phyloP scores from a whole-genome alignment of 1,284 basidiomycete genomes.

The Marasmius sp. region DNA sequence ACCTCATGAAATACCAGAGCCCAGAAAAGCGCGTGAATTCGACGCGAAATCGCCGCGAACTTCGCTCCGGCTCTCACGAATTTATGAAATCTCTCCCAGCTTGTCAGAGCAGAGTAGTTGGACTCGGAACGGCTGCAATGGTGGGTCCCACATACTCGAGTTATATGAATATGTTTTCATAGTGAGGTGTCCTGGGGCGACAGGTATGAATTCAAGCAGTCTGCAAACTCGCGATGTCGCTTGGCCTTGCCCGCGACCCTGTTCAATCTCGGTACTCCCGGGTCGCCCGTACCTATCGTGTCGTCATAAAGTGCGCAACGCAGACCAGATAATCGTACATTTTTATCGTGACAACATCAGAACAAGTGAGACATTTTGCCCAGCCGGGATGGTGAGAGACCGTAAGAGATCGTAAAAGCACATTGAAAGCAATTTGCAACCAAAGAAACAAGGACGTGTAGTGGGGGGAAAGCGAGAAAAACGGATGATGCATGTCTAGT shows the following conservation, averaged over 20 bases:
- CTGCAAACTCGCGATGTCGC: not conserved
- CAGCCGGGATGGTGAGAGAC: not conserved
- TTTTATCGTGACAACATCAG: conserved; percentile 7
- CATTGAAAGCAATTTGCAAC: conserved; percentile 27
- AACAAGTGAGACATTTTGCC: conserved; percentile 4
- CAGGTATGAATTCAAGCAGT: not conserved
- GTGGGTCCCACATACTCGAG: too few species aligned
- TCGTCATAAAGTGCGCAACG: not conserved
- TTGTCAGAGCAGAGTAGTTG: too few species aligned
- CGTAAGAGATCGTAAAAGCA: conserved; percentile 20
- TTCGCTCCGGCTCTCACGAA: too few species aligned
- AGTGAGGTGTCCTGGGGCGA: too few species aligned
- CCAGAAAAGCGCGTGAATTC: too few species aligned
- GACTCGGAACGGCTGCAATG: too few species aligned
- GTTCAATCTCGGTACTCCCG: not conserved
- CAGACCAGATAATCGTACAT: conserved; percentile 2
- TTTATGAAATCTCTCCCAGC: too few species aligned
- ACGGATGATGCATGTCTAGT: conserved; percentile 61
- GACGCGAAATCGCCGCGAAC: too few species aligned
- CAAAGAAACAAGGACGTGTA: conserved; percentile 29
- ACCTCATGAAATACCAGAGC: too few species aligned
- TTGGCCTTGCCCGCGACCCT: not conserved
- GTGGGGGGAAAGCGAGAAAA: conserved; percentile 29
- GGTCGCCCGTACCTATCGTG: not conserved
- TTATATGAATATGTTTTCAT: too few species aligned